These are phyloP conservation scores for Aspergillus brasiliensis DNA, from an alignment of 2,329 filamentous ascomycete species.

Conservation along the genomic window DNA sequence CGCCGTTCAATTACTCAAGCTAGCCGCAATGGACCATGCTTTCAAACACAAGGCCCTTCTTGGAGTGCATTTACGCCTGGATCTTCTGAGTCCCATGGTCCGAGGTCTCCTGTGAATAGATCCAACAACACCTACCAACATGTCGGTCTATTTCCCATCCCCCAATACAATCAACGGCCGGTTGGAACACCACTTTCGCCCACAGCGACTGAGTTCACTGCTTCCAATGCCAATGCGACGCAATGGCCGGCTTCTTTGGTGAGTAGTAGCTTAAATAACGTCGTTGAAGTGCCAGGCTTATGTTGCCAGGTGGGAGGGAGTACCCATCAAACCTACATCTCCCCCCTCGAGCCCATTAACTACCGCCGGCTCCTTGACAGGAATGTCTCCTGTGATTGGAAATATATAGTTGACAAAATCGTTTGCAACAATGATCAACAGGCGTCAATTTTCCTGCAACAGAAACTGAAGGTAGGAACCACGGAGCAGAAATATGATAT, in stretches of 20 bases:
- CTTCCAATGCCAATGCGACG: slow-evolving; percentile 34
- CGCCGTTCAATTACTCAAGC: slow-evolving; percentile 36
- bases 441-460: slow-evolving; percentile 96
- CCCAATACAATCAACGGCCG: slow-evolving; percentile 57
- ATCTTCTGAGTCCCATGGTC: slow-evolving; percentile 24
- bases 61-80: slow-evolving; percentile 37
- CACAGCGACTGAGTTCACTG: slow-evolving; percentile 73
- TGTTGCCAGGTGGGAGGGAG: slow-evolving; percentile 39
- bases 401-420: slow-evolving; percentile 99
- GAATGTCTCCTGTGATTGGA: slow-evolving; percentile 98
- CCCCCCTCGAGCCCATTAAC: slow-evolving; percentile 88
- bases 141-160: slow-evolving; percentile 38
- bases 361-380: slow-evolving; percentile 93
- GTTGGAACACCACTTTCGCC: slow-evolving; percentile 70
- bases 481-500: slow-evolving; percentile 96
- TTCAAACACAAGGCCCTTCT: slow-evolving; percentile 34
- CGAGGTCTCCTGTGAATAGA: slow-evolving; percentile 33
- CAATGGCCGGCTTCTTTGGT: slow-evolving; percentile 50
- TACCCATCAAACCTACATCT: slow-evolving; percentile 75
- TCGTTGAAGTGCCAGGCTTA: slow-evolving; percentile 24
- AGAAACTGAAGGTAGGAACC: slow-evolving; percentile 97
- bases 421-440: slow-evolving; percentile 99
- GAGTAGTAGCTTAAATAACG: slow-evolving; percentile 45
- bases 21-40: slow-evolving; percentile 35
- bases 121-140: slow-evolving; percentile 37